Base-by-base conservation (phyloP, 495 filamentous ascomycete species). In the Massariosphaeria phaeospora region DNA sequence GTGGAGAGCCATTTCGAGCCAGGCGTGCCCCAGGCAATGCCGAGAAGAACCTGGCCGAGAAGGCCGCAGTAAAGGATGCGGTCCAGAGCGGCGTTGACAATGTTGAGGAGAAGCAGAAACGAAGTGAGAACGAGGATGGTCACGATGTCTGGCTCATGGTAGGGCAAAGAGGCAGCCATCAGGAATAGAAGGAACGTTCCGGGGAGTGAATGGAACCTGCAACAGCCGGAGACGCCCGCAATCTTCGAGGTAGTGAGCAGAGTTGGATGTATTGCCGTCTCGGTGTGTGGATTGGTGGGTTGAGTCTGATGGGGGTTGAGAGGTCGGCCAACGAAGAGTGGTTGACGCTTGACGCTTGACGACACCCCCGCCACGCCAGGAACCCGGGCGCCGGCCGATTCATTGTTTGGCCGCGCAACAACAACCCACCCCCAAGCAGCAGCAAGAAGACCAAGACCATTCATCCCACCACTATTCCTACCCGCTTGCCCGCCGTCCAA, bases 41-140 rank as follows among this genome's bases (percentile, higher is more conserved):
- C 88, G 23, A 90, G 66, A 15, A 91, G 69, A 17, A 91, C 75
- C 61, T 91, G 82, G 0, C 88, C 86, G 43, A 91, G 73, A 3
- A 91, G 73, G 0, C 85, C 84, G 57, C 86, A 89, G 65, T 81
- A 86, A 0, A 89, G 51, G 0, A 81, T 55, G 26, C 70, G 76
- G 63, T 89, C 80, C 12, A 90, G 73, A 7, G 74, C 42, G 52
- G 72, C 69, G 55, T 82, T 80, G 36, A 75, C 59, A 10, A 79
- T 26, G 60, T 88, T 87, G 21, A 89, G 75, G 9, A 82, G 72
- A 4, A 90, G 61, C 2, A 89, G 72, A 55, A 90, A 84, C 0
- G 84, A 82, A 0, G 82, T 67, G 23, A 77, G 72, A 18, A 76
- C 78, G 11, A 91, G 76, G 26, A 89, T 75, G 3, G 72, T 75